Conservation (phyloP, 1,284 basidiomycete genomes). For the Papiliotrema flavescens region DNA sequence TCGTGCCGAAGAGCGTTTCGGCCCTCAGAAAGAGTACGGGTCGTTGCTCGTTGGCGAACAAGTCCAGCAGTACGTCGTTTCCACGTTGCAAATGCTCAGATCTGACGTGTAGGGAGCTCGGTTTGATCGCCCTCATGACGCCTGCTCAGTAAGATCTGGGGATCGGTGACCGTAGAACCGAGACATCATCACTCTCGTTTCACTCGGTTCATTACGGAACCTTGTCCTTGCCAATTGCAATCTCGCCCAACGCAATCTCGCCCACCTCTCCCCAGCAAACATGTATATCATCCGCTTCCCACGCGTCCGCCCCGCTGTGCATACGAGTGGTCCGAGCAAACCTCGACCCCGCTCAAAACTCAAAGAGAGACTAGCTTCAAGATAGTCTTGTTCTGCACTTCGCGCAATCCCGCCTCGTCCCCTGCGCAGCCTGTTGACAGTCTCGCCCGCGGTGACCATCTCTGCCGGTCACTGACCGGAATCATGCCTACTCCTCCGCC, state of each 20-base stretch:
- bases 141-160: constrained; percentile 5
- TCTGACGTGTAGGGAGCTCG: constrained; percentile 61
- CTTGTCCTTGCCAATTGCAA: not conserved
- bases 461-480: not conserved
- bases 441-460: not conserved
- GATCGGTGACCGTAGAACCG: not conserved
- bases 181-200: not conserved
- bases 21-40: constrained; percentile 57
- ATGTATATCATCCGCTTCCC: not conserved
- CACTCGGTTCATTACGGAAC: not conserved
- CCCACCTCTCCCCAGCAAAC: not conserved
- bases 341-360: too few species aligned
- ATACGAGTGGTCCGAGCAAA: too few species aligned
- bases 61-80: constrained; percentile 65
- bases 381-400: too few species aligned
- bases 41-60: constrained; percentile 81
- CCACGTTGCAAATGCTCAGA: not conserved
- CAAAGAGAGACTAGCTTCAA: too few species aligned
- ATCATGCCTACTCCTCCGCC: constrained; percentile 5
- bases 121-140: constrained; percentile 73
- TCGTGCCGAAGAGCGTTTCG: constrained; percentile 46
- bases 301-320: not conserved
- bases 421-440: not conserved
- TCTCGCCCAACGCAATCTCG: not conserved
- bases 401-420: not conserved